Evolutionary conservation across 257 asterid genomes (phyloP).

Genomic region (Solanum etuberosum): DNA sequence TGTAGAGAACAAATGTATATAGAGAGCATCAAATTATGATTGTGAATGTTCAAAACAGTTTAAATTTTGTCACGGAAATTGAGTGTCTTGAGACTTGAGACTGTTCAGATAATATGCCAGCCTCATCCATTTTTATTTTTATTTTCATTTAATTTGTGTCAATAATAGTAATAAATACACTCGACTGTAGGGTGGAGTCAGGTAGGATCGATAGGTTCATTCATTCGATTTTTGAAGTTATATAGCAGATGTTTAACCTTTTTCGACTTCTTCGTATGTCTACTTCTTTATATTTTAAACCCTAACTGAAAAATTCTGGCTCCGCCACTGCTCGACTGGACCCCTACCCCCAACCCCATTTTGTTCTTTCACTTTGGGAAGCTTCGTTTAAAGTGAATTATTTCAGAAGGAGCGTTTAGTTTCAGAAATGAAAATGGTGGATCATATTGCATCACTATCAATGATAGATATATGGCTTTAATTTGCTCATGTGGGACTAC

Average conservation of each 20-base stretch:
- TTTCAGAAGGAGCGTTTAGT: background rate
- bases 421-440: background rate
- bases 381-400: background rate
- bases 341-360: background rate
- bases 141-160: background rate
- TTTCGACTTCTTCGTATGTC: background rate
- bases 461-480: background rate
- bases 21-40: constrained; percentile 4
- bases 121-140: background rate
- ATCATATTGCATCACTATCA: background rate
- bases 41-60: constrained; percentile 15
- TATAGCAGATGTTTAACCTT: background rate
- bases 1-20: background rate
- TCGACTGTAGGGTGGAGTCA: background rate
- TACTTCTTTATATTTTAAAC: background rate
- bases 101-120: background rate
- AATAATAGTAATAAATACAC: background rate
- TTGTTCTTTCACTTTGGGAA: background rate
- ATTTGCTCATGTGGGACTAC: background rate
- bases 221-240: no score
- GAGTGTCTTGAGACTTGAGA: constrained; percentile 12
- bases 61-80: constrained; percentile 24
- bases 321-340: background rate
- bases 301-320: rapidly evolving
- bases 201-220: background rate